Base-by-base conservation (phyloP, 768 basidiomycete species). In the Leucosporidium scottii region DNA sequence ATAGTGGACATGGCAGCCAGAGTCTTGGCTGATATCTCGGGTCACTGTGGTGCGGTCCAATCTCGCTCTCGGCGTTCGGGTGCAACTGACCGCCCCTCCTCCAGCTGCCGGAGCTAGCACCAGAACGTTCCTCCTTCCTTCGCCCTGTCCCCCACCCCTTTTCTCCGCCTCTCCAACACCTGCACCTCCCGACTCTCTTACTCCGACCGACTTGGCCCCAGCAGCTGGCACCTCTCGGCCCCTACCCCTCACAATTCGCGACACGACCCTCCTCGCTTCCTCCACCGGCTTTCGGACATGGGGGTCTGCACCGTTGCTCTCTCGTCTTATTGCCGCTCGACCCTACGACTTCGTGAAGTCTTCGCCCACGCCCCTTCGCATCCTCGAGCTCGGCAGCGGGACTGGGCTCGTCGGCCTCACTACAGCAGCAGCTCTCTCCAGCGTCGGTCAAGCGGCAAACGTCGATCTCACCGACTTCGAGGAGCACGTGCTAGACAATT, bases 331-430 rank as follows among this genome's bases (percentile, higher is more conserved):
- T 21, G 25, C 50, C 31, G 7, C n/a, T 4, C 30, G 28, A 7
- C 18, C 18, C 3, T 20, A 27, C 30, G 55, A 31, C 55, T 28
- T n/a, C 55, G n/a, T 20, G 3, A 8, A 3, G 28, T 3, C 10
- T 44, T 30, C 47, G 18, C 36, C 47, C 9, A n/a, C 8, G 13
- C 64, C 69, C 17, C 61, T 84, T 2, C 79, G 84, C 3, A 74
- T 91, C 18, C 82, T 92, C 53, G 89, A 93, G 77, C 82, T 93
- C n/a, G 90, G 90, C 8, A 88, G 89, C 0, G 90, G 90, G 4
- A 92, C 90, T 0, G 90, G 90, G 6, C 79, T 91, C 63, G 82
- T 91, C n/a, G 88, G 88, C 71, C 86, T 93, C 69, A 81, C 84
- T 17, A 79, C 82, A 1, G 83, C 84, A 1, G 85, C 83, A 72